These are phyloP conservation scores for Knufia petricola DNA, from an alignment of 2,329 filamentous ascomycete genomes.

Conservation along the genomic window DNA sequence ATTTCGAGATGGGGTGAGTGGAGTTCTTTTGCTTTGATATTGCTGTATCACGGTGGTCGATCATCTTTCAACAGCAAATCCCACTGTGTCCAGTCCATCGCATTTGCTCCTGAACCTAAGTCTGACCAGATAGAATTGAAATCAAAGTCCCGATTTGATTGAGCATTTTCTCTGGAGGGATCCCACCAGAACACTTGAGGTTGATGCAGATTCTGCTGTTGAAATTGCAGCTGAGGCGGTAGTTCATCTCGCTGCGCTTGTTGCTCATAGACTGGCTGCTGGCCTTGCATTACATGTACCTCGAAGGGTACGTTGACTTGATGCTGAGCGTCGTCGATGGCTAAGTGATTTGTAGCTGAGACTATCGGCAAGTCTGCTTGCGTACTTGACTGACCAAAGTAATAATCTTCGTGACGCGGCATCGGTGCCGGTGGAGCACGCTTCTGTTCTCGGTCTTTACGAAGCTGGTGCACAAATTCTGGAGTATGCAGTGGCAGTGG, in stretches of 20 bases:
- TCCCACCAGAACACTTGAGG: slow-evolving; percentile 5
- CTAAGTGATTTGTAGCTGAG: background rate
- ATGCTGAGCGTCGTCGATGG: background rate
- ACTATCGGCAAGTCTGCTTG: background rate
- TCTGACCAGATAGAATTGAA: slow-evolving; percentile 13
- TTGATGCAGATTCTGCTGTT: background rate
- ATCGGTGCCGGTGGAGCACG: background rate
- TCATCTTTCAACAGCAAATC: slow-evolving; percentile 5
- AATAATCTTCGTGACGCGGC: background rate
- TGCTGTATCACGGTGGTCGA: background rate
- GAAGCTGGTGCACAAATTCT: slow-evolving; percentile 18
- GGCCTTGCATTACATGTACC: background rate
- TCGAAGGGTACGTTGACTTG: background rate
- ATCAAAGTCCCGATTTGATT: slow-evolving; percentile 14
- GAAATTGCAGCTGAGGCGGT: slow-evolving; percentile 1
- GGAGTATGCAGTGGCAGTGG: slow-evolving; percentile 14
- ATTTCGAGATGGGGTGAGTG: too few relatives aligned
- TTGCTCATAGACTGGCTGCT: slow-evolving; percentile 1
- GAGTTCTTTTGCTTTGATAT: too few relatives aligned
- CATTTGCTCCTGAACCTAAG: background rate
- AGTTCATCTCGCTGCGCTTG: background rate
- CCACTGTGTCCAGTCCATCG: slow-evolving; percentile 23
- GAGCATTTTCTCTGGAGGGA: slow-evolving; percentile 2
- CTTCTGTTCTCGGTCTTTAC: slow-evolving; percentile 15
- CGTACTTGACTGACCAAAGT: background rate